These are phyloP conservation scores for Xylaria longipes DNA, from an alignment of 495 filamentous ascomycete species.

Conservation along the genomic window DNA sequence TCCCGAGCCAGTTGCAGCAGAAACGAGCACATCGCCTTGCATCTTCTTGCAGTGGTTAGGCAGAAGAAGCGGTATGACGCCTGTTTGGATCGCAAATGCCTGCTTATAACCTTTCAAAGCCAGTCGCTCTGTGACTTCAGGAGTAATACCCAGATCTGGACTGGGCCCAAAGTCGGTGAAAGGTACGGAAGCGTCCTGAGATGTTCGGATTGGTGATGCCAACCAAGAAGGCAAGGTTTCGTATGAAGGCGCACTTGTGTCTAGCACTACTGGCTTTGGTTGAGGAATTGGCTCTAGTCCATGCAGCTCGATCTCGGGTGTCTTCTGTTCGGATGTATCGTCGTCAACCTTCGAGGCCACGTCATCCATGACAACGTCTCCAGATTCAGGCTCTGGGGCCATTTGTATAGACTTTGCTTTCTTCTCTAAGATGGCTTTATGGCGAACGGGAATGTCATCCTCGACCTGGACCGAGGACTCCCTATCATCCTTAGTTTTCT, in stretches of 20 bases:
- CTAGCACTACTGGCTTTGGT: constrained; percentile 65
- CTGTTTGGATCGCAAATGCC: constrained; percentile 85
- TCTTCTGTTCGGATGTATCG: constrained; percentile 33
- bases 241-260: constrained; percentile 56
- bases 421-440: constrained; percentile 56
- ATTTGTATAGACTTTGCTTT: constrained; percentile 53
- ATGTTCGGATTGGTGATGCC: constrained; percentile 69
- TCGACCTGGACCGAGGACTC: constrained; percentile 24
- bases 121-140: constrained; percentile 57
- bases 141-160: constrained; percentile 55
- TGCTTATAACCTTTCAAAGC: constrained; percentile 69
- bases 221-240: constrained; percentile 76
- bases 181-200: constrained; percentile 59
- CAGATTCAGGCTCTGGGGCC: constrained; percentile 36
- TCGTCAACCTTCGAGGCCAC: constrained; percentile 37
- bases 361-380: constrained; percentile 35
- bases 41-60: constrained; percentile 58
- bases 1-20: constrained; percentile 89
- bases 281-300: constrained; percentile 80
- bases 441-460: constrained; percentile 42
- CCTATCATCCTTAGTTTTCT: constrained; percentile 30
- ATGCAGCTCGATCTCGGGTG: constrained; percentile 58
- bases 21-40: constrained; percentile 81
- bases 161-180: constrained; percentile 69
- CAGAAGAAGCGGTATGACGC: constrained; percentile 78